Evolutionary conservation across 2,329 filamentous ascomycete species (phyloP), one percentile per base, ranked within the genome.

Genomic region (Zasmidium citrigriseum): DNA sequence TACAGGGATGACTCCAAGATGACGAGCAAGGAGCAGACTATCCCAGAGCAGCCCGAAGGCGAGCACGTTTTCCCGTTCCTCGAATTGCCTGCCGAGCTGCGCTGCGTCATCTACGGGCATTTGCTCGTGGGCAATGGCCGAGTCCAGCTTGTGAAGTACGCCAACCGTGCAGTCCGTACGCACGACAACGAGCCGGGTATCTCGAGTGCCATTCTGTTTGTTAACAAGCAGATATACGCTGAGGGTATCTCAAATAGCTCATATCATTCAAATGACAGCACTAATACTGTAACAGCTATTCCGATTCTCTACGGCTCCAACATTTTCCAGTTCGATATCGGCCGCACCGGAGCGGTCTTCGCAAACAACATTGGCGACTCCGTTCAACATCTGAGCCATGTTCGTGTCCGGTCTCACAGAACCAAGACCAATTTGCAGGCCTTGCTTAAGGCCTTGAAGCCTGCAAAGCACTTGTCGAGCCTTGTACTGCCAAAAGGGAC

Each of bases 1-100:
- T n/a, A n/a, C n/a, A n/a, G n/a, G n/a, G n/a, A n/a, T n/a, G n/a
- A n/a, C n/a, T n/a, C n/a, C n/a, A n/a, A n/a, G n/a, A n/a, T n/a
- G n/a, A n/a, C n/a, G n/a, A n/a, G n/a, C n/a, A n/a, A n/a, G n/a
- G n/a, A n/a, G n/a, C n/a, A n/a, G n/a, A n/a, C n/a, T n/a, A n/a
- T n/a, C n/a, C n/a, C n/a, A n/a, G n/a, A n/a, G n/a, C n/a, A n/a
- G n/a, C n/a, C n/a, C n/a, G n/a, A n/a, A n/a, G n/a, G n/a, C n/a
- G n/a, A 27, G 14, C 23, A 21, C 22, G 22, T 4, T 2, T 52
- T 52, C 49, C 49, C 25, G 18, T 41, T 52, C 23, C 7, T 52
- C 25, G 49, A 52, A 25, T 20, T 57, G 16, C 46, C 54, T 11
- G 34, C 25, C 14, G 58, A 54, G 24, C 22, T 60, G 4, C 50